Evolutionary conservation across 176 grass and related monocot genomes (phyloP), one percentile per base, ranked within the genome.

Genomic region (Pontederia crassipes): DNA sequence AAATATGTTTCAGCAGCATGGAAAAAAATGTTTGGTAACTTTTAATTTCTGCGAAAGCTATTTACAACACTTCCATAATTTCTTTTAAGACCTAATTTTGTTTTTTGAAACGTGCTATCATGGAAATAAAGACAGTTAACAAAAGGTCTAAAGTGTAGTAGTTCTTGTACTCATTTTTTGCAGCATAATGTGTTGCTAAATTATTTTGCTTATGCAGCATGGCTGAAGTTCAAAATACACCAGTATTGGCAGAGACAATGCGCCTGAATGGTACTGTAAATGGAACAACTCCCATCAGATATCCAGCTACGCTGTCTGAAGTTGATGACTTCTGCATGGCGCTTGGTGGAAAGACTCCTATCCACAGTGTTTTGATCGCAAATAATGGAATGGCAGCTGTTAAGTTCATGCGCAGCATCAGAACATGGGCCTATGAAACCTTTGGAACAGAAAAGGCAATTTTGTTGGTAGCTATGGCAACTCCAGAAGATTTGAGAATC

Each of bases 331-430:
- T 98, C 75, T 98, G 88, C 24, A 71, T 72, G 54, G 81, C 74
- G 4, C 87, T 98, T 5, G 87, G 87, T 65, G 87, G 93, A 10
- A 81, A 78, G 46, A 80, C 74, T 1, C 81, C 87, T 4, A 89
- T 98, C 49, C 87, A 91, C 76, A 98, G 93, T 11, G 83, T 98
- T 73, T 73, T 98, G 7, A 74, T 98, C 46, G 93, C 93, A 46
- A 98, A 98, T 75, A 98, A 98, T 83, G 93, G 93, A 32, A 98
- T 98, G 93, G 93, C 93, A 0, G 87, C 93, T 0, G 93, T 98
- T 59, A 98, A 97, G 65, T 98, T 98, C 72, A 92, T 98, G 66
- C 87, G 84, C 10, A 98, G 87, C 55, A 68, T 92, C 59, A 82
- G 93, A 46, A 80, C 79, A 35, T 98, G 93, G 93, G 93, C 93